phyloP scores from a whole-genome alignment of 768 basidiomycete species.

The Fibroporia radiculosa region DNA sequence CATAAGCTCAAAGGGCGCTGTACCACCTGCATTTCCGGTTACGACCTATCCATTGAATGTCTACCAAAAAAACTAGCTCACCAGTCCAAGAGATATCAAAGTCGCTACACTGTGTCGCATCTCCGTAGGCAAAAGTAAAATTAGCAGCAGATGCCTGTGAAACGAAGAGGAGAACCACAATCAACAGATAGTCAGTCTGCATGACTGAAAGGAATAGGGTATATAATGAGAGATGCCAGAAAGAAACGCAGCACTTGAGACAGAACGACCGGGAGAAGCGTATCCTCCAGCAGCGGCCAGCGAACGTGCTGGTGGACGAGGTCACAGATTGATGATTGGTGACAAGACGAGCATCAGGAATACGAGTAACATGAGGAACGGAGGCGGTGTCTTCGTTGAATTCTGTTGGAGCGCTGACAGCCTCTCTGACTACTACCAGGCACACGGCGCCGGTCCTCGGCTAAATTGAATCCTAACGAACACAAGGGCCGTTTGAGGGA shows the following conservation, averaged over 20 bases:
- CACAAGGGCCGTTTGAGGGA: no score
- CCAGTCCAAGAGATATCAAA: constrained; percentile 59
- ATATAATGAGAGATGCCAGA: neutral
- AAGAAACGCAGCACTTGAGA: neutral
- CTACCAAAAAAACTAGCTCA: constrained; percentile 20
- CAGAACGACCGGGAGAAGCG: neutral
- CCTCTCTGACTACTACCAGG: no score
- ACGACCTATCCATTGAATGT: neutral
- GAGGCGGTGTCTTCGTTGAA: no score
- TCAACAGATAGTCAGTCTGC: constrained; percentile 15
- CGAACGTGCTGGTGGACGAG: neutral
- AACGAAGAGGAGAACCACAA: constrained; percentile 15
- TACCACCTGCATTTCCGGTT: constrained; percentile 37
- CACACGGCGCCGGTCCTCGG: no score
- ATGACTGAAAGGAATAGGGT: constrained; percentile 4
- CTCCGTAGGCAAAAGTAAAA: constrained; percentile 44
- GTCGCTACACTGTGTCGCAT: constrained; percentile 54
- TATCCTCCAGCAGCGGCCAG: neutral
- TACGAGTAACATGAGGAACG: no score
- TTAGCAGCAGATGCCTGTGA: constrained; percentile 18
- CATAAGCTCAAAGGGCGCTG: constrained; percentile 40
- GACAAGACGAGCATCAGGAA: no score
- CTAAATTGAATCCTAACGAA: no score
- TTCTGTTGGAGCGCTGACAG: no score
- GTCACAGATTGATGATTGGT: no score